A percentile compares a stretch with the other conserved stretches of the same genome.
phyloP scores from a whole-genome alignment of 2,329 filamentous ascomycete species.

The Sclerotinia spermophila region DNA sequence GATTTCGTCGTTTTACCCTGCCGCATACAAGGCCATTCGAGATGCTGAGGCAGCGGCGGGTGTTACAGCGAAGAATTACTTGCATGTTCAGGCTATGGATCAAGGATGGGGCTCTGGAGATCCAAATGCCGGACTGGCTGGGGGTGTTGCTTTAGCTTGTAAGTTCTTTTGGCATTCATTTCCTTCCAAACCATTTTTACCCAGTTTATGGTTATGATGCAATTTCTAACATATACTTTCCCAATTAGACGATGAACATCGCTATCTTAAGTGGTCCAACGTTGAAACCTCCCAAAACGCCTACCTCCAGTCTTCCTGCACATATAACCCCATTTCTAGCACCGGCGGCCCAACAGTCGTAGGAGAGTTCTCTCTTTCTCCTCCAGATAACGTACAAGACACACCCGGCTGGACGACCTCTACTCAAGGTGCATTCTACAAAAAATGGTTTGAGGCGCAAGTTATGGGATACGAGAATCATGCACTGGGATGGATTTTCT shows the following conservation, averaged over 20 bases:
- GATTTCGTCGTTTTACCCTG: constrained; percentile 46
- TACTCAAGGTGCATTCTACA: constrained; percentile 48
- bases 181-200: not conserved
- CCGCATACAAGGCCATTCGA: constrained; percentile 49
- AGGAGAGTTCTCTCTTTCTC: constrained; percentile 56
- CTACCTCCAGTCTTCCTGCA: constrained; percentile 52
- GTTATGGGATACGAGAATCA: constrained; percentile 51
- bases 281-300: constrained; percentile 44
- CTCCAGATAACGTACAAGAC: constrained; percentile 47
- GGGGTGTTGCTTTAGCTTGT: constrained; percentile 45
- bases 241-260: constrained; percentile 39
- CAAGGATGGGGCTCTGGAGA: constrained; percentile 54
- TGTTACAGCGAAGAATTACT: constrained; percentile 42
- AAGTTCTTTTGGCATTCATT: constrained; percentile 36
- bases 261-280: constrained; percentile 53
- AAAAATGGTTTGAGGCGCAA: constrained; percentile 55
- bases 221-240: constrained; percentile 2
- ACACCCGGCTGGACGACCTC: constrained; percentile 43
- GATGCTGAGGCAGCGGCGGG: constrained; percentile 44
- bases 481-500: constrained; percentile 54
- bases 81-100: constrained; percentile 55
- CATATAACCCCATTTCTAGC: constrained; percentile 41
- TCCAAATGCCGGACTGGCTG: constrained; percentile 45
- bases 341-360: constrained; percentile 47
- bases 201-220: no score